Conservation (phyloP, 169 alveolate species). For the Plasmodium ovale region DNA sequence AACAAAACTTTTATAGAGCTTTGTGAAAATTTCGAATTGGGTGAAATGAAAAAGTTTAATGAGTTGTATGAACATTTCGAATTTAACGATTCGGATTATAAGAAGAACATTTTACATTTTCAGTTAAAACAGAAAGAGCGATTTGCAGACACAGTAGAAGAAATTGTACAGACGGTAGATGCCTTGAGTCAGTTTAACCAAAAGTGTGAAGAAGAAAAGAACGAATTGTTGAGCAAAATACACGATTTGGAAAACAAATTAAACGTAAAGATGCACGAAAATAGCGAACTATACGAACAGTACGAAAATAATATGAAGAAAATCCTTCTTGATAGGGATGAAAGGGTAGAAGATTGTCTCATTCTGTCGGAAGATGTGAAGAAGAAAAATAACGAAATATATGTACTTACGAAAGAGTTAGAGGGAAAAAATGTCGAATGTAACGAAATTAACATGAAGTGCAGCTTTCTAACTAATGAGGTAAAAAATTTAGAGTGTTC, state of each 20-base stretch:
- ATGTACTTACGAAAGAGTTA: slow-evolving; percentile 57
- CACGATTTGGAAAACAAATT: slow-evolving; percentile 66
- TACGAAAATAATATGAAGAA: slow-evolving; percentile 60
- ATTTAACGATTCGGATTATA: slow-evolving; percentile 57
- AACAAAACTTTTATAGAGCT: slow-evolving; percentile 62
- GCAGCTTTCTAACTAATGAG: slow-evolving; percentile 52
- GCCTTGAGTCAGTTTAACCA: slow-evolving; percentile 33
- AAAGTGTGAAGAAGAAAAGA: slow-evolving; percentile 64
- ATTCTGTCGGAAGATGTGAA: slow-evolving; percentile 70
- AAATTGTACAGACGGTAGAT: slow-evolving; percentile 41
- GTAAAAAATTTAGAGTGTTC: slow-evolving; percentile 53
- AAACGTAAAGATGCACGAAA: slow-evolving; percentile 60
- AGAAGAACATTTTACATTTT: slow-evolving; percentile 28
- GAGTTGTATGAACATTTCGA: slow-evolving; percentile 61
- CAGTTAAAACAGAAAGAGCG: slow-evolving; percentile 28
- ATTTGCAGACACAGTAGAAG: slow-evolving; percentile 23
- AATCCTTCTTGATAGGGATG: slow-evolving; percentile 55
- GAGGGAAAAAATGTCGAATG: slow-evolving; percentile 63
- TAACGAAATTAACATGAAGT: slow-evolving; percentile 65
- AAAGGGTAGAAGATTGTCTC: slow-evolving; percentile 63
- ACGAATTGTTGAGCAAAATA: slow-evolving; percentile 55
- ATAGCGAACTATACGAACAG: slow-evolving; percentile 56
- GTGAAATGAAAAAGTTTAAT: slow-evolving; percentile 55
- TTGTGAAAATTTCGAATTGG: slow-evolving; percentile 73
- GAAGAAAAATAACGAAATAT: slow-evolving; percentile 59